Evolutionary conservation across 805 yeast genomes (phyloP).

Genomic region (Suhomyces pyralidae): DNA sequence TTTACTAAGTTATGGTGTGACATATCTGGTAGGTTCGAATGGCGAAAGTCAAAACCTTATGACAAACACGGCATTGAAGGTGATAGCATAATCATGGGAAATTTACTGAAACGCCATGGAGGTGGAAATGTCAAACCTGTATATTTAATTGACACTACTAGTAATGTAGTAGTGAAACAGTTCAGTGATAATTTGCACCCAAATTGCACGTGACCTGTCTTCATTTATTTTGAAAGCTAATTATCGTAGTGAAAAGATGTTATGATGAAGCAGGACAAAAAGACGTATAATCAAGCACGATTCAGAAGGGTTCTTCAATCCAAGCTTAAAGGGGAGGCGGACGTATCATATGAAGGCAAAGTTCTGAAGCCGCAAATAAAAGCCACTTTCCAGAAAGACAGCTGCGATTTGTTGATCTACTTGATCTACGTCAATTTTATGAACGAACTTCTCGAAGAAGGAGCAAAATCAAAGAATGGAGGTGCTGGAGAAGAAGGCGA

Average conservation of each 20-base stretch:
- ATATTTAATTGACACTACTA: too few relatives aligned
- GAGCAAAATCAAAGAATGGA: constrained; percentile 33
- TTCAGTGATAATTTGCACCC: background rate
- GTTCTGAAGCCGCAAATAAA: constrained; percentile 3
- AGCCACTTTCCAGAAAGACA: constrained; percentile 31
- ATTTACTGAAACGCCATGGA: too few relatives aligned
- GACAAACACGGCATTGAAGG: too few relatives aligned
- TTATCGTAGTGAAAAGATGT: background rate
- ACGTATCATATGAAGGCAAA: background rate
- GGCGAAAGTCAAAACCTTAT: too few relatives aligned
- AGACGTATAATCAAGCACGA: constrained; percentile 16
- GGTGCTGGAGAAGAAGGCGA: constrained; percentile 35
- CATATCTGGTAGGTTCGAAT: too few relatives aligned
- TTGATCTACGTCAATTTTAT: constrained; percentile 48
- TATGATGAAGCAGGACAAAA: constrained; percentile 1
- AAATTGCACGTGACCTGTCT: background rate
- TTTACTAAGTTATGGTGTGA: too few relatives aligned
- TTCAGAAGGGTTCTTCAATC: constrained; percentile 20
- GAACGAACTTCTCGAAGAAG: constrained; percentile 37
- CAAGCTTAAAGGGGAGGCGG: constrained; percentile 10
- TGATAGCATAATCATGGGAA: too few relatives aligned
- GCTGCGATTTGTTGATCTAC: constrained; percentile 43
- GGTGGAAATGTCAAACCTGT: too few relatives aligned
- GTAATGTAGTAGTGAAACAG: background rate
- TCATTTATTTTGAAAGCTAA: background rate